Evolutionary conservation across 257 asterid genomes (phyloP).

Genomic region (Nicotiana noctiflora): DNA sequence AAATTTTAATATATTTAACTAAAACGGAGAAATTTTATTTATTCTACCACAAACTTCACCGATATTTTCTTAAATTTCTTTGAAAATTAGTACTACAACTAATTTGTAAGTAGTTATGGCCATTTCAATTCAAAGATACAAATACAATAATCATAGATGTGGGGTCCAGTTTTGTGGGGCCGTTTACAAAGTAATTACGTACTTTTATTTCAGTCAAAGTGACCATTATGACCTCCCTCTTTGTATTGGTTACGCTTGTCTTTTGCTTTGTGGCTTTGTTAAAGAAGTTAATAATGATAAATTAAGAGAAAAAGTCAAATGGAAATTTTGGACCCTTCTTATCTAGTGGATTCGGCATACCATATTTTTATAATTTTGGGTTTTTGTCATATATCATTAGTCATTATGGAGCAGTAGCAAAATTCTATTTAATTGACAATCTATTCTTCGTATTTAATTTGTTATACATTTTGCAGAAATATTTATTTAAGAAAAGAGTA

Average conservation of each 20-base stretch:
- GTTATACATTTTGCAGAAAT: background rate
- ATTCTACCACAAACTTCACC: too few species aligned
- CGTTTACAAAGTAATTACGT: background rate
- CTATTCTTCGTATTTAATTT: background rate
- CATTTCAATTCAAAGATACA: background rate
- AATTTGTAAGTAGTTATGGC: background rate
- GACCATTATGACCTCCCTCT: background rate
- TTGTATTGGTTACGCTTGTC: background rate
- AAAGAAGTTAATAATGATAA: background rate
- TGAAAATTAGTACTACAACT: background rate
- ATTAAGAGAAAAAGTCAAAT: background rate
- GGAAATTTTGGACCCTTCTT: background rate
- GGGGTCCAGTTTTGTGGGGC: background rate
- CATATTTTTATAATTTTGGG: background rate
- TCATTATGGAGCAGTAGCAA: background rate
- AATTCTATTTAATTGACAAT: background rate
- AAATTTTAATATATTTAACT: too few species aligned
- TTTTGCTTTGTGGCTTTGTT: constrained; percentile 1
- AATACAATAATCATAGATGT: background rate
- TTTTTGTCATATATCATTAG: background rate
- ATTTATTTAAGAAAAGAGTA: too few species aligned
- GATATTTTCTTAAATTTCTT: background rate
- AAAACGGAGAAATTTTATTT: accelerated
- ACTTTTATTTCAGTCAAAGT: background rate
- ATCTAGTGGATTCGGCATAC: constrained; percentile 6